Percentiles rank a stretch among this genome's conserved stretches.
phyloP scores from a whole-genome alignment of 192 early-diverging fungal species.

The Coemansia sp. region DNA sequence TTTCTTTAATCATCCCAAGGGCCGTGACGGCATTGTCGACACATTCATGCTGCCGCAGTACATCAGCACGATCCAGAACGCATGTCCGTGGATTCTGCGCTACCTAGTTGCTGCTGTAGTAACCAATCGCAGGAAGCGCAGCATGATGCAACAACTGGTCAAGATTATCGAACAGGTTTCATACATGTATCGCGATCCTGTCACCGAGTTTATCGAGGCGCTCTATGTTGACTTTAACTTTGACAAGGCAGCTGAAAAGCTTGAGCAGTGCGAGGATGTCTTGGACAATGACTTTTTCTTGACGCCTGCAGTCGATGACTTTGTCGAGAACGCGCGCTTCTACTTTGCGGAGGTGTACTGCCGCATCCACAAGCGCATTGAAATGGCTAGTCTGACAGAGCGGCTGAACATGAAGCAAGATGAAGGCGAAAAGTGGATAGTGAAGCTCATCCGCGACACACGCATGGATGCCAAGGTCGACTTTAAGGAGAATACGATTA shows the following conservation, averaged over 20 bases:
- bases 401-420: conserved; percentile 84
- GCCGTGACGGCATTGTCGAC: conserved; percentile 91
- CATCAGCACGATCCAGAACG: conserved; percentile 96
- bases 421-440: conserved; percentile 97
- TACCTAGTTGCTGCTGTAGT: conserved; percentile 91
- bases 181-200: conserved; percentile 83
- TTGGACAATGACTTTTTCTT: conserved; percentile 91
- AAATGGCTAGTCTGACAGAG: conserved; percentile 81
- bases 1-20: conserved; percentile 97
- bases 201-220: conserved; percentile 91
- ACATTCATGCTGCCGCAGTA: conserved; percentile 89
- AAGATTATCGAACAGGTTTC: conserved; percentile 85
- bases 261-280: conserved; percentile 85
- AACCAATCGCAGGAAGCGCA: conserved; percentile 85
- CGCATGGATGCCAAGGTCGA: conserved; percentile 98
- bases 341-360: conserved; percentile 98
- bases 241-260: conserved; percentile 81
- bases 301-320: conserved; percentile 83
- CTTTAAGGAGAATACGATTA: conserved; percentile 88
- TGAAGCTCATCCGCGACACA: conserved; percentile 93
- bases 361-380: conserved; percentile 95
- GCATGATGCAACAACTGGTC: conserved; percentile 84
- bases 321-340: conserved; percentile 89
- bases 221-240: conserved; percentile 96
- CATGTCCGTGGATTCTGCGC: conserved; percentile 95